These are phyloP conservation scores for Porogramme epimiltina DNA, from an alignment of 1,284 basidiomycete species.

Conservation along the genomic window DNA sequence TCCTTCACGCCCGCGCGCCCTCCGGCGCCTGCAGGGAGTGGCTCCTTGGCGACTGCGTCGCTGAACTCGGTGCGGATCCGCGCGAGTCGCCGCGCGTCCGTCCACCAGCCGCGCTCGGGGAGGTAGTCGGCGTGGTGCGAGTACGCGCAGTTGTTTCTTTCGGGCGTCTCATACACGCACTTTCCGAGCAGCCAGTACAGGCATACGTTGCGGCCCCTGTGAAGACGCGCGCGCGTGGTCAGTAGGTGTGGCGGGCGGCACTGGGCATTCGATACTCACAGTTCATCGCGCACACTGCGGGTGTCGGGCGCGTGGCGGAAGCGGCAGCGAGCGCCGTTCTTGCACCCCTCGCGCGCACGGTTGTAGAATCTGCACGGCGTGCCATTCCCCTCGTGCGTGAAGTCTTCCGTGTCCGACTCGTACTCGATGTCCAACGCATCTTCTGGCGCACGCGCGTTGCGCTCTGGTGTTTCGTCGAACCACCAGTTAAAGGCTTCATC, in stretches of 20 bases:
- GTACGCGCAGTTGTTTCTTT: conserved; percentile 34
- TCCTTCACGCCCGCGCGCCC: not conserved
- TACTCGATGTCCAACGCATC: conserved; percentile 30
- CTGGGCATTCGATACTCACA: too few species aligned
- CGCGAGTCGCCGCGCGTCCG: not conserved
- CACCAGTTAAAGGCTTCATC: not conserved
- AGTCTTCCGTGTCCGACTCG: not conserved
- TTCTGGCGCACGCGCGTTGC: conserved; percentile 25
- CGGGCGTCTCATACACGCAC: conserved; percentile 32
- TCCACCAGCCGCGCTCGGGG: conserved; percentile 16
- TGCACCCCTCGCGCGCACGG: not conserved
- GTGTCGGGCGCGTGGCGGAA: not conserved
- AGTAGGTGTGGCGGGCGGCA: not conserved
- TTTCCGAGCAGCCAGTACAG: conserved; percentile 30
- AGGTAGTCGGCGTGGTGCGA: conserved; percentile 37
- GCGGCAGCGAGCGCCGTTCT: not conserved
- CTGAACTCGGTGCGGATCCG: conserved; percentile 4
- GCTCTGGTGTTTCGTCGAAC: not conserved
- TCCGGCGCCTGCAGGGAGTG: not conserved
- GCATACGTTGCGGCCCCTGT: conserved; percentile 6
- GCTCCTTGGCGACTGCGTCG: not conserved
- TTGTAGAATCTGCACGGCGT: not conserved
- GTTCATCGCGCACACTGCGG: not conserved
- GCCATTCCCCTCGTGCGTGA: not conserved
- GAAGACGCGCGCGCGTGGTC: not conserved